phyloP scores from a whole-genome alignment of 2,329 filamentous ascomycete species.

The Fusarium caatingaense region DNA sequence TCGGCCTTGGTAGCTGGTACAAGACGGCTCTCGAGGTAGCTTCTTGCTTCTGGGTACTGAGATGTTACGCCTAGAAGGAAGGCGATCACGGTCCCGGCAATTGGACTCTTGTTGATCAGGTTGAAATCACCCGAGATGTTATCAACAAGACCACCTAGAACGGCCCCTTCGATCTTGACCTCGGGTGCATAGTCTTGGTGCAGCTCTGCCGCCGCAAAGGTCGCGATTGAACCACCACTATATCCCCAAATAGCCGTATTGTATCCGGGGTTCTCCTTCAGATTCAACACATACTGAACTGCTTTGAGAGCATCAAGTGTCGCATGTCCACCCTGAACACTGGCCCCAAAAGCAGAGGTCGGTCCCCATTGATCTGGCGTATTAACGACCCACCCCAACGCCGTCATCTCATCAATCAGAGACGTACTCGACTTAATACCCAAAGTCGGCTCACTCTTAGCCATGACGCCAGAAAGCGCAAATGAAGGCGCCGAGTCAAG shows the following conservation, averaged over 20 bases:
- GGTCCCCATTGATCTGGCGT: conserved; percentile 59
- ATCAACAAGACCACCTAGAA: conserved; percentile 38
- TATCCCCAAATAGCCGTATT: conserved; percentile 36
- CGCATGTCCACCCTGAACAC: conserved; percentile 54
- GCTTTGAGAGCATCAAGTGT: conserved; percentile 57
- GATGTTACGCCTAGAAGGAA: conserved; percentile 33
- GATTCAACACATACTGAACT: conserved; percentile 40
- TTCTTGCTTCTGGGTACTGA: conserved; percentile 29
- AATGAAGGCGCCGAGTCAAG: conserved; percentile 35
- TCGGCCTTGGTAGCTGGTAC: conserved; percentile 13
- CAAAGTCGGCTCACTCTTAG: conserved; percentile 14
- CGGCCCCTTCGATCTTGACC: conserved; percentile 16
- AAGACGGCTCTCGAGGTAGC: conserved; percentile 25
- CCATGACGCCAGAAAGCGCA: conserved; percentile 17
- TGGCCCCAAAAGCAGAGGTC: conserved; percentile 55
- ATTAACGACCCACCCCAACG: conserved; percentile 30
- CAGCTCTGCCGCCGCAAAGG: conserved; percentile 31
- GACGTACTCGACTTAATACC: conserved; percentile 23
- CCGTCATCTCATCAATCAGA: conserved; percentile 19
- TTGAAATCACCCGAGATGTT: conserved; percentile 24
- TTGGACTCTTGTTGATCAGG: conserved; percentile 25
- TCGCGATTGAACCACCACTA: conserved; percentile 39
- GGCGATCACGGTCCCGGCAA: conserved; percentile 25
- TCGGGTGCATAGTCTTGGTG: conserved; percentile 30
- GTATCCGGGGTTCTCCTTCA: background rate